These are phyloP conservation scores for Populus hybrid DNA, from an alignment of 441 rosid genomes.

Conservation along the genomic window DNA sequence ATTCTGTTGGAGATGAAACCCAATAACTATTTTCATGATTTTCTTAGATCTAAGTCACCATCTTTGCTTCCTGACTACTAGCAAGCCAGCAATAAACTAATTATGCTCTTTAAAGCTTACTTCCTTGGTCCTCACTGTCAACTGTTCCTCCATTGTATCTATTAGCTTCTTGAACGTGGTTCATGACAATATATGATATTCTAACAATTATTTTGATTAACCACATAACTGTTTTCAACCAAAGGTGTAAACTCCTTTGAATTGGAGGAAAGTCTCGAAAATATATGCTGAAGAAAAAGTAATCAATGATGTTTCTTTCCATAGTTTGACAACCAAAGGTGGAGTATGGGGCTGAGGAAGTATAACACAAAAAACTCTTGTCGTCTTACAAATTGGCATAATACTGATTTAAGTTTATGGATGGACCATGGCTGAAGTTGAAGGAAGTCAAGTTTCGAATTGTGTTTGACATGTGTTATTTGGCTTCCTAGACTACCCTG, in stretches of 20 bases:
- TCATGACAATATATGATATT: background rate
- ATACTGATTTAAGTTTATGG: background rate
- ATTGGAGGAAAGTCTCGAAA: background rate
- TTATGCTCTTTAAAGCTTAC: background rate
- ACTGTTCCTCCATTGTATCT: background rate
- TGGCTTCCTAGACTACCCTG: background rate
- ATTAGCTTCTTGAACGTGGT: background rate
- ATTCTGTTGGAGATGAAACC: background rate
- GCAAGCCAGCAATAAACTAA: background rate
- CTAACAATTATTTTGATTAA: background rate
- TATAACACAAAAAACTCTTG: background rate
- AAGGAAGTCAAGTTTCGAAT: background rate
- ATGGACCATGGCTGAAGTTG: background rate
- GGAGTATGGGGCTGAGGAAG: background rate
- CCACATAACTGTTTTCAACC: background rate
- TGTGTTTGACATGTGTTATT: background rate
- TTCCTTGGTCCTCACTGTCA: background rate
- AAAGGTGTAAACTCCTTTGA: background rate
- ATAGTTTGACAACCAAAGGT: no score
- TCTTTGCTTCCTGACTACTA: background rate
- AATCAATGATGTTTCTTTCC: no score
- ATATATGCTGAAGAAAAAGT: background rate
- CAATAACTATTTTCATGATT: background rate
- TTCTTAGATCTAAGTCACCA: background rate
- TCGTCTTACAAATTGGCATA: background rate